Conservation (phyloP, 202 grass and related monocot genomes). For the Digitaria exilis region DNA sequence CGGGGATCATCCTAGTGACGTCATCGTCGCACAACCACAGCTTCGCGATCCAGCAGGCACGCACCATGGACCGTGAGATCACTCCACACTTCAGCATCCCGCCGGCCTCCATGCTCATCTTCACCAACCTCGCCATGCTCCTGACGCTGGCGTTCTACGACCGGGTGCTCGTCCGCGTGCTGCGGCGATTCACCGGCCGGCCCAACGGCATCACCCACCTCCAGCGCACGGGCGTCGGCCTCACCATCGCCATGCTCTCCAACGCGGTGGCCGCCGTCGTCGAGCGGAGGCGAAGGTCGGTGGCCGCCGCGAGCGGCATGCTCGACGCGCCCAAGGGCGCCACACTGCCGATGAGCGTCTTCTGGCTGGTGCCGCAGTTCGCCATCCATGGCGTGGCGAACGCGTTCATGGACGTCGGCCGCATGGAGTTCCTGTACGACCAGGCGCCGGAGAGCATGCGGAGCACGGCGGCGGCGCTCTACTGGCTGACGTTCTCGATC, state of each 20-base stretch:
- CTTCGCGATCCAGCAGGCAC: slow-evolving; percentile 68
- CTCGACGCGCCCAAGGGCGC: slow-evolving; percentile 44
- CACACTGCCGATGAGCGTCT: slow-evolving; percentile 68
- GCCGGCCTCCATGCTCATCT: slow-evolving; percentile 65
- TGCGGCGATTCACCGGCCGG: slow-evolving; percentile 55
- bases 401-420: slow-evolving; percentile 84
- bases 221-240: slow-evolving; percentile 73
- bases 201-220: slow-evolving; percentile 83
- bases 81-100: slow-evolving; percentile 73
- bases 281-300: slow-evolving; percentile 48
- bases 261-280: slow-evolving; percentile 65
- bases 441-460: slow-evolving; percentile 91
- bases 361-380: slow-evolving; percentile 85
- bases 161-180: slow-evolving; percentile 60
- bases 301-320: slow-evolving; percentile 48
- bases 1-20: slow-evolving; percentile 62
- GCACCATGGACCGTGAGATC: slow-evolving; percentile 66
- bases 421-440: slow-evolving; percentile 90
- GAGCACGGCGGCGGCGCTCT: slow-evolving; percentile 50
- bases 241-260: slow-evolving; percentile 54
- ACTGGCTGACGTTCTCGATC: slow-evolving; percentile 49
- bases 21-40: slow-evolving; percentile 67
- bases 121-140: slow-evolving; percentile 65
- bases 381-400: slow-evolving; percentile 73
- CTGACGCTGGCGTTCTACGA: slow-evolving; percentile 82